phyloP scores from a whole-genome alignment of 1,284 basidiomycete species.

The Clitocybe nebularis region DNA sequence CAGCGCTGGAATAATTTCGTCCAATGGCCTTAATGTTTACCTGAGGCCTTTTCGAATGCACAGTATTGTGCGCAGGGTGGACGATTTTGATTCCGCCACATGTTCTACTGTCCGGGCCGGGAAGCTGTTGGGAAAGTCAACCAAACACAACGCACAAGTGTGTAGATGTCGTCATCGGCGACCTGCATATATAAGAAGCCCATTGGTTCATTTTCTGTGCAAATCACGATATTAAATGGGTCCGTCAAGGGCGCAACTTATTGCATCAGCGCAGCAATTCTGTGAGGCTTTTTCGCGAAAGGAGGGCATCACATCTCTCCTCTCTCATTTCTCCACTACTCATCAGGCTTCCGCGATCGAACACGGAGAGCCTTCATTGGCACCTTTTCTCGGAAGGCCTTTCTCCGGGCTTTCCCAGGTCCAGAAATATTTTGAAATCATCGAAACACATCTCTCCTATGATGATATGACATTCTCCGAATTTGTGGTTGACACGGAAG shows the following conservation, averaged over 20 bases:
- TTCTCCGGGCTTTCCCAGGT: constrained; percentile 45
- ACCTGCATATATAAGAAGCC: too few species aligned
- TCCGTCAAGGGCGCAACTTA: constrained; percentile 28
- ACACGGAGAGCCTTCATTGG: constrained; percentile 51
- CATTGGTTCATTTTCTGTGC: constrained; percentile 10
- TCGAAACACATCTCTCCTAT: constrained; percentile 41
- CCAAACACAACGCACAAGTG: too few species aligned
- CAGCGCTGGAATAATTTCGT: too few species aligned
- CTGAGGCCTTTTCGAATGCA: too few species aligned
- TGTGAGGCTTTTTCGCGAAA: constrained; percentile 51
- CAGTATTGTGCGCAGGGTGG: too few species aligned
- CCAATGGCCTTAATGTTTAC: too few species aligned
- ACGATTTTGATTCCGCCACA: too few species aligned
- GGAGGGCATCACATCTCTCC: constrained; percentile 35
- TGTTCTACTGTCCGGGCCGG: too few species aligned
- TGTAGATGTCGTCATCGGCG: too few species aligned
- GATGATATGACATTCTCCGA: constrained; percentile 38
- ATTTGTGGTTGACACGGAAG: constrained; percentile 39
- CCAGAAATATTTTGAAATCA: constrained; percentile 45
- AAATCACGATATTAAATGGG: constrained; percentile 9
- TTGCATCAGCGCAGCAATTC: constrained; percentile 42
- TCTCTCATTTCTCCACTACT: constrained; percentile 49
- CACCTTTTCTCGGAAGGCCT: constrained; percentile 53
- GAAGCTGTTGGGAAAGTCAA: too few species aligned
- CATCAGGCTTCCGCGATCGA: constrained; percentile 45